Percentiles rank a stretch among this genome's conserved stretches.
These are phyloP conservation scores for Viola odorata DNA, from an alignment of 345 rosid genomes.

Conservation along the genomic window DNA sequence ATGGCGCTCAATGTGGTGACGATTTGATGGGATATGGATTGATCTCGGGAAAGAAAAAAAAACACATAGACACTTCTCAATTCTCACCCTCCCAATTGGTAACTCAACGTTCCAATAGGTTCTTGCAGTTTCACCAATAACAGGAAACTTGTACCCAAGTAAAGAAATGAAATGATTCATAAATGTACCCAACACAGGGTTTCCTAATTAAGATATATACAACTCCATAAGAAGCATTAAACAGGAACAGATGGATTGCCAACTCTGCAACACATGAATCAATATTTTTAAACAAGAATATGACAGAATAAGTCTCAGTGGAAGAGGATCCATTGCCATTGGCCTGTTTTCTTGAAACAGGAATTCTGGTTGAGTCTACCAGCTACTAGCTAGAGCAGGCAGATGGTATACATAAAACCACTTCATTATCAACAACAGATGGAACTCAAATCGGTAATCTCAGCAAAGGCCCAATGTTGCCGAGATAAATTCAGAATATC, in stretches of 20 bases:
- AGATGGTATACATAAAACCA: neutral
- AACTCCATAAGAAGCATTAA: neutral
- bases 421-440: neutral
- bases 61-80: too few species aligned
- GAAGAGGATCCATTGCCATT: conserved; percentile 3
- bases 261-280: conserved; percentile 9
- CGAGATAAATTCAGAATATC: conserved; percentile 19
- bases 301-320: neutral
- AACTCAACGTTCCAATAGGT: neutral
- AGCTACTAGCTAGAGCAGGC: neutral
- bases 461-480: conserved; percentile 13
- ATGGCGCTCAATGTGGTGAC: too few species aligned
- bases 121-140: neutral
- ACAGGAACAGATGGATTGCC: conserved; percentile 2
- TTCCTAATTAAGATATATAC: neutral
- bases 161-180: neutral
- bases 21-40: too few species aligned
- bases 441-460: conserved; percentile 3
- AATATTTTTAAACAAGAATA: neutral
- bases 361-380: neutral
- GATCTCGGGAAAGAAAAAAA: too few species aligned
- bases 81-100: too few species aligned
- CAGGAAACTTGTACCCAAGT: too few species aligned
- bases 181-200: neutral
- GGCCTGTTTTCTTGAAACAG: neutral